Base-by-base conservation (phyloP, 2,329 filamentous ascomycete genomes). In the Ophiostoma tasmaniense region DNA sequence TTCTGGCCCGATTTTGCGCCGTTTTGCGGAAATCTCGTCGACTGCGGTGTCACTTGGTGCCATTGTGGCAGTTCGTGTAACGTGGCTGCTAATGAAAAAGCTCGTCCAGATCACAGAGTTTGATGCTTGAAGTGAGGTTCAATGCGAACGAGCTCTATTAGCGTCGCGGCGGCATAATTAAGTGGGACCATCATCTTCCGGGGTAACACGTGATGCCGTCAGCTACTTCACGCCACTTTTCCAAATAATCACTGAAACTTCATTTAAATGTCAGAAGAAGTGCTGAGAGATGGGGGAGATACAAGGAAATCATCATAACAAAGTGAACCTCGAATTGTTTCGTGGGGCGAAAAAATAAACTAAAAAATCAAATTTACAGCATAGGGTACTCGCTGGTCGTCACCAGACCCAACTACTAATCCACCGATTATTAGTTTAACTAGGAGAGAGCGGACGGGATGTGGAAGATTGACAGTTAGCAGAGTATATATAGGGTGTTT, bases 21-120 rank as follows among this genome's bases (percentile, higher is more conserved):
- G 68, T 37, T 71, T 72, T 7, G 71, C 67, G 22, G 70, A 50
- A 13, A 64, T 45, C 1, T 68, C 66, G 22, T 37, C 59, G 20
- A 66, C 45, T 20, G 68, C 35, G 42, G 69, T 65, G 42, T 67
- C 64, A 17, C 30, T 65, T 35, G 71, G 68, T 28, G 68, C 70
- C 71, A 70, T 71, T 8, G 66, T 35, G 25, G 52, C 22, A 2
- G 25, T 17, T 64, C 22, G 13, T 10, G 33, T 30, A 7, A 25
- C 55, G 25, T 61, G 55, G 25, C n/a, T 61, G 55, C 5, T 61
- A 14, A 4, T 61, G 17, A 10, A 55, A 8, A 3, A 14, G 50
- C 14, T 45, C 17, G 42, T 45, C 20, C 20, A 17, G n/a, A 45
- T 17, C 42, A 45, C 42, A n/a, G 42, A 45, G 42, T 17, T 20